Base-by-base conservation (phyloP, 2,329 filamentous ascomycete genomes). In the Zalaria obscura region DNA sequence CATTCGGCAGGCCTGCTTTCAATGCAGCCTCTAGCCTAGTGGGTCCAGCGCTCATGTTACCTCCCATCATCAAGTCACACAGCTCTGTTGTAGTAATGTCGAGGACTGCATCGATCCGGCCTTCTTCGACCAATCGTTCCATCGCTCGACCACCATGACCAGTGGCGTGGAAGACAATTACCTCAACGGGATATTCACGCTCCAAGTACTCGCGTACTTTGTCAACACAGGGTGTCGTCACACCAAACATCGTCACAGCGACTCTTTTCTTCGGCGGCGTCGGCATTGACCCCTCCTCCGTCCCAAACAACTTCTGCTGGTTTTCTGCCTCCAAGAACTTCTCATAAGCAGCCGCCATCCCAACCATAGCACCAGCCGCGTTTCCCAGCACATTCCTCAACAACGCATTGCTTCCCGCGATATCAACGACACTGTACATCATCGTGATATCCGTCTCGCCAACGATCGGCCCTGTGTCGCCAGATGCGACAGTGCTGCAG, bases 1-100 rank as follows among this genome's bases (percentile, higher is more conserved):
- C 58, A 27, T 67, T 63, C 0, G 80, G 80, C 34, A 83, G 70
- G 0, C 75, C 74, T 2, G 62, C 66, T 44, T 65, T 59, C 0
- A 72, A 65, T 0, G 75, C 76, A 0, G 75, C 74, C 25, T 70
- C 67, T 2, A 85, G 63, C 25, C 80, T 64, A 4, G 61, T 51
- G 1, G 66, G 60, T 0, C 75, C 77, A 0, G 78, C 78, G 27
- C 67, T 70, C 61, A 84, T 70, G 3, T 75, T 67, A 0, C 80
- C 79, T 0, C 76, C 80, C 10, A 72, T 70, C 1, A 82, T 47
- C 37, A 75, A 61, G 50, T 84, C 80, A 35, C 72, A 73, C 11
- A 82, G 67, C 51, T 85, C 80, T 0, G 78, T 81, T 0, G 79
- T 83, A 0, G 80, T 84, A n/a, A 84, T 58, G 51, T 85, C 80